These are phyloP conservation scores for Diplodia intermedia DNA, from an alignment of 2,329 filamentous ascomycete genomes.

Conservation along the genomic window DNA sequence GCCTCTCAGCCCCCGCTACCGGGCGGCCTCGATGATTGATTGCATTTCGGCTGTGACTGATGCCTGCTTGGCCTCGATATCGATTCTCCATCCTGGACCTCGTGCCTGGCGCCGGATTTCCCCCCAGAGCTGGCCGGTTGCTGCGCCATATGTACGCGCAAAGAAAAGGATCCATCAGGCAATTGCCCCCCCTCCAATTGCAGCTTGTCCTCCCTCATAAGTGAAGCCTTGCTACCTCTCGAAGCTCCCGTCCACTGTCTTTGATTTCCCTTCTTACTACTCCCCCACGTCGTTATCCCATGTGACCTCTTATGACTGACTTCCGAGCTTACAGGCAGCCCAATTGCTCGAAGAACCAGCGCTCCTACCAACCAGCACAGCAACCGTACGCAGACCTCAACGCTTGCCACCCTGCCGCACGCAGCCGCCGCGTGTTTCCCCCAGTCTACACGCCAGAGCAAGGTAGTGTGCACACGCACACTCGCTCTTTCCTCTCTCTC, in stretches of 20 bases:
- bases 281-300: background rate
- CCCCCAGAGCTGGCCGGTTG: background rate
- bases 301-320: background rate
- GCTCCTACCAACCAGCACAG: background rate
- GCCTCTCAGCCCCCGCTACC: background rate
- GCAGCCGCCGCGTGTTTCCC: background rate
- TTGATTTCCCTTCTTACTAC: background rate
- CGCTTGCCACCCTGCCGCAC: background rate
- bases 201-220: background rate
- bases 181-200: slow-evolving; percentile 3
- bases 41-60: background rate
- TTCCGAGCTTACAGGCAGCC: background rate
- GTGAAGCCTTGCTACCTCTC: background rate
- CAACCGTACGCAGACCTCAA: background rate
- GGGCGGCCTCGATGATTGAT: background rate
- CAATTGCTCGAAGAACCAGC: background rate
- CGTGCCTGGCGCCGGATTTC: background rate
- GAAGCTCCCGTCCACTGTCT: background rate
- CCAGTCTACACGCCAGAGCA: no score
- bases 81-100: background rate
- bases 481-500: background rate
- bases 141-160: slow-evolving; percentile 2
- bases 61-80: slow-evolving; percentile 5
- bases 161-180: background rate
- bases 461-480: no score